These are phyloP conservation scores for Coemansia sp. DNA, from an alignment of 192 early-diverging fungal genomes.

Conservation along the genomic window DNA sequence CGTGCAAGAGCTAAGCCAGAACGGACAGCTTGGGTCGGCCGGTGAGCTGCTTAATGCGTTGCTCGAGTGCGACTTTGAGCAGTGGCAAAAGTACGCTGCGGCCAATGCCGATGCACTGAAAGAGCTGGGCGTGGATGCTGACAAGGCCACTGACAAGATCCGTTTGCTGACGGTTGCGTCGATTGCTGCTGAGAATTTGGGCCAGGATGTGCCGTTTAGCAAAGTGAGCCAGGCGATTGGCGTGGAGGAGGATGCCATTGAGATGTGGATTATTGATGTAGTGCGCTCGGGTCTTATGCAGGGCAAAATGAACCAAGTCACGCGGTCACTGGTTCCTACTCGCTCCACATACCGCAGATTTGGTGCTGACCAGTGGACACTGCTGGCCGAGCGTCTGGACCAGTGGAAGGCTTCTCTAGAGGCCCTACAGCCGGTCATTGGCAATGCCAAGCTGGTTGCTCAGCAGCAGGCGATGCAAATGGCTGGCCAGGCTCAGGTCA, in stretches of 20 bases:
- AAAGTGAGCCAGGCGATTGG: conserved; percentile 72
- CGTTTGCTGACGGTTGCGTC: conserved; percentile 78
- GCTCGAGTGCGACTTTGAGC: conserved; percentile 30
- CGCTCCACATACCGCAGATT: conserved; percentile 85
- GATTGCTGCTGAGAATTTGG: conserved; percentile 68
- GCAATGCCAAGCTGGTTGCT: conserved; percentile 76
- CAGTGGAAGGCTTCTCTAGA: conserved; percentile 79
- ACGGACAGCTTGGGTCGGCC: conserved; percentile 66
- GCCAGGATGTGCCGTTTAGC: conserved; percentile 66
- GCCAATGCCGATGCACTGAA: conserved; percentile 56
- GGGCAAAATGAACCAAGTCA: conserved; percentile 91
- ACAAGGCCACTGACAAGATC: conserved; percentile 74
- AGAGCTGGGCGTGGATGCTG: conserved; percentile 55
- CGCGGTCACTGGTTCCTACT: conserved; percentile 73
- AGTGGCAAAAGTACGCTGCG: conserved; percentile 53
- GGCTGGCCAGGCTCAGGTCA: conserved; percentile 27
- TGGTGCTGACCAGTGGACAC: conserved; percentile 72
- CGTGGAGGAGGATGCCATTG: conserved; percentile 77
- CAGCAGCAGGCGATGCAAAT: conserved; percentile 51
- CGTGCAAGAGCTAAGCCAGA: conserved; percentile 68
- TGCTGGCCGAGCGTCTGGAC: conserved; percentile 62
- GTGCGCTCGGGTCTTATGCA: conserved; percentile 91
- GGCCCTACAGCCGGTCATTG: conserved; percentile 81
- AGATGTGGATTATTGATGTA: conserved; percentile 93
- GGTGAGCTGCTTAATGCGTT: conserved; percentile 57